Percentiles rank a stretch among this genome's conserved stretches.
Conservation (phyloP, 2,329 filamentous ascomycete genomes). For the Lachnellula cervina region DNA sequence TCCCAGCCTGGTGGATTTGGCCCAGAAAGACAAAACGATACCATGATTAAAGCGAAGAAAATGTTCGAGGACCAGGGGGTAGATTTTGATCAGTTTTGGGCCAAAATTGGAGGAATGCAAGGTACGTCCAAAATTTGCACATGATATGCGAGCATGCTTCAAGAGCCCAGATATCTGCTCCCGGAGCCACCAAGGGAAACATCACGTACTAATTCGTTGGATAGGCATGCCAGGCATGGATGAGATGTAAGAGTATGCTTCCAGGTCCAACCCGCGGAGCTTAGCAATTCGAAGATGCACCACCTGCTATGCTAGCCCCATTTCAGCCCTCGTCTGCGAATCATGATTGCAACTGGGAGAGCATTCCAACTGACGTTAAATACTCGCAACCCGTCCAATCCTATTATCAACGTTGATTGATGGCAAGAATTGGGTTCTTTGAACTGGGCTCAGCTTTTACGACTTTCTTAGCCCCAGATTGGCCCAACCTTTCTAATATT, state of each 20-base stretch:
- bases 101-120: constrained; percentile 59
- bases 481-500: too few species aligned
- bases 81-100: constrained; percentile 79
- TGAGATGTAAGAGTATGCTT: background rate
- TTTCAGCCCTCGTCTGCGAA: background rate
- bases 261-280: background rate
- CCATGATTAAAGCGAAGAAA: constrained; percentile 68
- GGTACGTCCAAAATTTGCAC: constrained; percentile 46
- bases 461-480: too few species aligned
- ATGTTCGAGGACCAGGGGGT: constrained; percentile 71
- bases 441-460: too few species aligned
- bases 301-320: background rate
- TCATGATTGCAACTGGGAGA: too few species aligned
- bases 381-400: too few species aligned
- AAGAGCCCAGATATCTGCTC: background rate
- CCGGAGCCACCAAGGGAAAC: too few species aligned
- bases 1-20: constrained; percentile 75
- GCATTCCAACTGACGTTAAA: too few species aligned
- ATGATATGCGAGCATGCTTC: constrained; percentile 22
- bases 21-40: constrained; percentile 63
- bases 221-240: background rate
- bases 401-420: too few species aligned
- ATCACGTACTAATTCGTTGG: too few species aligned
- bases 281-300: background rate
- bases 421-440: too few species aligned